Percentiles rank a stretch among this genome's conserved stretches.
Conservation (phyloP, 1,139 yeast genomes). For the Candida anutae region DNA sequence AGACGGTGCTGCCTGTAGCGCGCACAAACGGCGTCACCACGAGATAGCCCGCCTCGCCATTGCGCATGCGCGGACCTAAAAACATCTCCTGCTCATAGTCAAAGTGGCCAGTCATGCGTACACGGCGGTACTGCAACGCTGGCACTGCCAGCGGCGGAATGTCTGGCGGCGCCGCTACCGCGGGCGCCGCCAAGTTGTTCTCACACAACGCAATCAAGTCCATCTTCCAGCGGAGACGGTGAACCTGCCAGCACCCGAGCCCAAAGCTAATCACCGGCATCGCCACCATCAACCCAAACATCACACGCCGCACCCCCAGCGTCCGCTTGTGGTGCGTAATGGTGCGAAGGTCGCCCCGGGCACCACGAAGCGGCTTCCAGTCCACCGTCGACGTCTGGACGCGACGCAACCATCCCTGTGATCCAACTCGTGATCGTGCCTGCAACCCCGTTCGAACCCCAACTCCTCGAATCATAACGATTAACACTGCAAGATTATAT, state of each 20-base stretch:
- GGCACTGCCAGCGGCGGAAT: conserved; percentile 47
- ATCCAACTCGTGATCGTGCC: neutral
- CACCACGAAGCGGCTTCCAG: conserved; percentile 70
- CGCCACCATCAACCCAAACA: conserved; percentile 56
- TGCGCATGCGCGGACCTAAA: conserved; percentile 80
- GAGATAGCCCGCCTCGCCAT: conserved; percentile 72
- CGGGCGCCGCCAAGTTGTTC: conserved; percentile 65
- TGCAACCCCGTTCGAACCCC: neutral
- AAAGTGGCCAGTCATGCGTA: conserved; percentile 65
- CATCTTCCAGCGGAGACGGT: conserved; percentile 84
- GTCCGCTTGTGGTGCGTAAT: conserved; percentile 32
- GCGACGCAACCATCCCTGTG: too few species aligned
- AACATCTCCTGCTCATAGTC: conserved; percentile 83
- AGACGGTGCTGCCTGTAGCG: conserved; percentile 62
- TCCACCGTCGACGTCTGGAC: conserved; percentile 69
- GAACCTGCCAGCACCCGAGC: conserved; percentile 91
- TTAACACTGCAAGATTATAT: too few species aligned
- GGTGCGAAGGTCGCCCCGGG: conserved; percentile 36
- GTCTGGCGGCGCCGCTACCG: conserved; percentile 56
- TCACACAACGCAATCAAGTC: conserved; percentile 76
- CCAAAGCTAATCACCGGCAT: conserved; percentile 87
- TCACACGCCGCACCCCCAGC: conserved; percentile 38
- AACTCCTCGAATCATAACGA: too few species aligned
- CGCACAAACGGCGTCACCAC: conserved; percentile 79
- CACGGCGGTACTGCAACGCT: conserved; percentile 77